Conservation (phyloP, 2,329 filamentous ascomycete genomes). For the Penicillium nordicum region DNA sequence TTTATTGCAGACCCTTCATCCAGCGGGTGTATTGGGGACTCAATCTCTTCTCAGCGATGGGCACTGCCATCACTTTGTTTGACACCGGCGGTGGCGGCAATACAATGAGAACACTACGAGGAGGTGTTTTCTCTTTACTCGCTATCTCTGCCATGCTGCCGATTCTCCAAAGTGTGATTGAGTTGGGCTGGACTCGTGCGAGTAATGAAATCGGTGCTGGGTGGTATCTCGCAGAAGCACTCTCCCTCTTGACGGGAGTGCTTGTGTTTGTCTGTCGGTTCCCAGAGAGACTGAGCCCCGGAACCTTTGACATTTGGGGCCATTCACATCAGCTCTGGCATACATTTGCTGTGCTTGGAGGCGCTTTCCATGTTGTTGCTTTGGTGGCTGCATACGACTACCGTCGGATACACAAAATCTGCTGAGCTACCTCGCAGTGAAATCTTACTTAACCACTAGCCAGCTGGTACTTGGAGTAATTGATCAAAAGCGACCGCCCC, state of each 20-base stretch:
- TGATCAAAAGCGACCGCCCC: too few species aligned
- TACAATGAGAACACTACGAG: slow-evolving; percentile 24
- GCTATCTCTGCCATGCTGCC: slow-evolving; percentile 30
- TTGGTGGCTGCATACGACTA: slow-evolving; percentile 6
- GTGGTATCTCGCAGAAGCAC: slow-evolving; percentile 13
- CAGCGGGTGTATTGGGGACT: slow-evolving; percentile 24
- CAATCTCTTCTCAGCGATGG: slow-evolving; percentile 14
- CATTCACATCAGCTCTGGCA: slow-evolving; percentile 18
- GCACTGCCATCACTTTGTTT: slow-evolving; percentile 21
- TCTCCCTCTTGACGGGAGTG: slow-evolving; percentile 9
- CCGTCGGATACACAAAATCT: neutral
- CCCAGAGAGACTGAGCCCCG: slow-evolving; percentile 13
- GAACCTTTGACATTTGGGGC: slow-evolving; percentile 14
- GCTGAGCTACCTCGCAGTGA: neutral
- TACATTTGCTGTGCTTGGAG: slow-evolving; percentile 10
- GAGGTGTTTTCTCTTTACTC: slow-evolving; percentile 23
- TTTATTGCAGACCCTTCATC: slow-evolving; percentile 20
- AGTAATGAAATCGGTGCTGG: slow-evolving; percentile 8
- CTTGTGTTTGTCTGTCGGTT: slow-evolving; percentile 9
- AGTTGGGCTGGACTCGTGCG: slow-evolving; percentile 21
- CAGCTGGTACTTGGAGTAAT: too few species aligned
- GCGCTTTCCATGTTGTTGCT: slow-evolving; percentile 9
- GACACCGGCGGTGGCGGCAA: slow-evolving; percentile 27
- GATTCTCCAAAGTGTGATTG: slow-evolving; percentile 23
- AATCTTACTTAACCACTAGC: too few species aligned